Evolutionary conservation across 148 eudicot genomes (phyloP), one percentile per base, ranked within the genome.

Genomic region (Nepenthes mirabilis): DNA sequence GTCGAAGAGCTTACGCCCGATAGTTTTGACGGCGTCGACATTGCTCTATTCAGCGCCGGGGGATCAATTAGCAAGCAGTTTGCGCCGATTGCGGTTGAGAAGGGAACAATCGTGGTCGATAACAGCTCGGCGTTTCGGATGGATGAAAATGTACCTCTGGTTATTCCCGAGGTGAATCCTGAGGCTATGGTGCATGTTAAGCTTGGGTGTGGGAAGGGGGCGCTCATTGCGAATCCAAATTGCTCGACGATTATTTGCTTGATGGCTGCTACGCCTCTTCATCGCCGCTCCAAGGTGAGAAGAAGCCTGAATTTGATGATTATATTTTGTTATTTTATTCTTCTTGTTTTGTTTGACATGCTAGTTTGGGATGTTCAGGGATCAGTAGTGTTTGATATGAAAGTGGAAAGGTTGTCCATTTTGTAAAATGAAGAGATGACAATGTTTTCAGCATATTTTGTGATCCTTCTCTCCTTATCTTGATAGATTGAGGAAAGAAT

Each of bases 201-300:
- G 77, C 13, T 89, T 33, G 82, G 83, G 37, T 59, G 34, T 14
- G 82, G 91, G 56, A 91, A 82, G 49, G 99, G 99, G 2, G 91
- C 80, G 7, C 68, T 93, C 43, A 89, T 93, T 71, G 99, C 99
- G 0, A 93, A 93, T 52, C 99, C 99, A 1, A 93, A 93, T 79
- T 93, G 99, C 43, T 89, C 97, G 5, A 93, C 99, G 37, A 93
- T 93, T 64, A 93, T 93, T 34, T 93, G 99, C 64, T 78, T 93
- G 68, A 93, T 93, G 99, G 99, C 99, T 59, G 95, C 87, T 61
- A 89, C 99, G 12, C 99, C 99, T 47, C 84, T 93, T 59, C 99
- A 93, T 74, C 85, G 88, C 9, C 82, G 65, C n/a, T 95, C 97
- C 2, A 93, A 86, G 82, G 99, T 93, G 58, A 40, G 73, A 12